A percentile compares a stretch with the other conserved stretches of the same genome.
Conservation (phyloP, 1,139 yeast species). For the Sugiyamaella xylanicola region DNA sequence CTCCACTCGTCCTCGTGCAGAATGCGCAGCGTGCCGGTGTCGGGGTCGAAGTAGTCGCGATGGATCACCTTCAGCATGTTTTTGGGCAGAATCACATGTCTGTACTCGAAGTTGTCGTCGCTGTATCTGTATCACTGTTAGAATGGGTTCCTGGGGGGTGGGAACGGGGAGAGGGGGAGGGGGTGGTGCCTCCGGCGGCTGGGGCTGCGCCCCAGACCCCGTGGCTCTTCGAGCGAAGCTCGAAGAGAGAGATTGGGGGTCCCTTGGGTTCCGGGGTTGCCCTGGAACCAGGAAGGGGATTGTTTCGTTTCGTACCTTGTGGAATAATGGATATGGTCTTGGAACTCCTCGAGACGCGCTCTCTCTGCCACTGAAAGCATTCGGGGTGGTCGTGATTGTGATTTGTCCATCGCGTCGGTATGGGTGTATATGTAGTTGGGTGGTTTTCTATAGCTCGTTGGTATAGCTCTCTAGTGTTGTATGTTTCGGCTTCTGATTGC, state of each 20-base stretch:
- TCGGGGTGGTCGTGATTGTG: constrained; percentile 44
- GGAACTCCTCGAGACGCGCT: constrained; percentile 85
- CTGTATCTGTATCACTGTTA: constrained; percentile 55
- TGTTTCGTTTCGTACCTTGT: constrained; percentile 52
- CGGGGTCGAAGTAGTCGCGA: constrained; percentile 92
- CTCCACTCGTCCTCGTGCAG: constrained; percentile 97
- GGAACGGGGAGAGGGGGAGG: not conserved
- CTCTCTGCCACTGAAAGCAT: constrained; percentile 81
- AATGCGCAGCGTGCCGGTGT: constrained; percentile 90
- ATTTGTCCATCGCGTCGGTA: not conserved
- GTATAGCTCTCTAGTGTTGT: no score
- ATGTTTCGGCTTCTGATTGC: no score
- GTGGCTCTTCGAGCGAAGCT: not conserved
- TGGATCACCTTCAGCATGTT: constrained; percentile 95
- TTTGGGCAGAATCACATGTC: constrained; percentile 97
- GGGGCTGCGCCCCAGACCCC: not conserved
- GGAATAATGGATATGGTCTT: constrained; percentile 92
- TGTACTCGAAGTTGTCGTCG: constrained; percentile 83
- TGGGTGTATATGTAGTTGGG: no score
- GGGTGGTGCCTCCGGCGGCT: not conserved
- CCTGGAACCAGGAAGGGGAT: no score
- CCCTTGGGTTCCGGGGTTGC: no score
- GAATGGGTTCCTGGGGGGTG: not conserved
- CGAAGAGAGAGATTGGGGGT: no score
- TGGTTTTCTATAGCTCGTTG: no score